Base-by-base conservation (phyloP, 2,329 filamentous ascomycete genomes). In the Cercospora sp. region DNA sequence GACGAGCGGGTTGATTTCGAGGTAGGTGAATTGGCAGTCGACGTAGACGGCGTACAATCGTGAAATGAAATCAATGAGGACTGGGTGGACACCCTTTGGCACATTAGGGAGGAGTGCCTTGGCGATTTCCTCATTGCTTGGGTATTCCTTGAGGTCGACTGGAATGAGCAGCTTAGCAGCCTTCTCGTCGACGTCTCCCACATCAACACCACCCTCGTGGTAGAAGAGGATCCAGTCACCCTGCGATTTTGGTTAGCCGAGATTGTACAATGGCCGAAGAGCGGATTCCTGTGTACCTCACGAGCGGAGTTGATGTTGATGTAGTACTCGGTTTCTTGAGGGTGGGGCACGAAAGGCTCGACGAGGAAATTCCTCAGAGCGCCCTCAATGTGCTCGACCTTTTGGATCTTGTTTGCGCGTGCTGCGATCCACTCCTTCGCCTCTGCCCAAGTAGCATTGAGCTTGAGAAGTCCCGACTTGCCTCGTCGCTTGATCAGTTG, bases 161-260 rank as follows among this genome's bases (percentile, higher is more conserved):
- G 95, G 94, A 77, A 99, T 93, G 80, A 99, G 86, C 72, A 99
- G 88, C 91, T 98, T 99, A 89, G 98, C 93, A 72, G 95, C 95
- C 88, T 99, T 99, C 73, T 90, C 93, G 79, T 99, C 95, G 74
- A 99, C 95, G 89, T 99, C 95, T 81, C 95, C 95, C 77, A 99
- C 95, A 83, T 99, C 95, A 75, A 99, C 94, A 91, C 95, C 95
- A 87, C 95, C 95, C 85, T 99, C 95, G 85, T 99, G 93, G 78
- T 94, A 97, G 87, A 99, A 99, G 79, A 99, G 92, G 80, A 99
- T 97, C 93, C 94, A 98, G 84, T 99, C 95, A 79, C 95, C 95
- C 95, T 98, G 80, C 71, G 53, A 63, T 58, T 69, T 6, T 72
- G 69, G 61, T 75, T 79, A 73, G 81, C 80, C 71, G 51, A 67